Evolutionary conservation across 169 alveolate genomes (phyloP).

Genomic region (Neospora caninum): DNA sequence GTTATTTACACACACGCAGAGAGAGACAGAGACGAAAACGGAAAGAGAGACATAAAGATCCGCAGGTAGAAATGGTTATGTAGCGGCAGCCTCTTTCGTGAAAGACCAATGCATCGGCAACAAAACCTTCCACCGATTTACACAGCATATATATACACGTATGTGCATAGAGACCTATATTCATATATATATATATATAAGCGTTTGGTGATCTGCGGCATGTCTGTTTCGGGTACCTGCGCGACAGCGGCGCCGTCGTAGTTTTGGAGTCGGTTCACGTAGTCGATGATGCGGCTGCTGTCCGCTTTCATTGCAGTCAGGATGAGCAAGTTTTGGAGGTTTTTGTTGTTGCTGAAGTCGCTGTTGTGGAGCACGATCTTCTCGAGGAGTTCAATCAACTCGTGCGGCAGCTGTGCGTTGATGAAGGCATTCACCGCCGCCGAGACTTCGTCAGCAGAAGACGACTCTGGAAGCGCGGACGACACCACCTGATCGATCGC

Average conservation of each 20-base stretch:
- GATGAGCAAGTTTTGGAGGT: conserved; percentile 94
- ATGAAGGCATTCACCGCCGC: conserved; percentile 98
- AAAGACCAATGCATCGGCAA: no score
- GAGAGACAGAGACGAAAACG: no score
- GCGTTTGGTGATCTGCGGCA: background rate
- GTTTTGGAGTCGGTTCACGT: conserved; percentile 96
- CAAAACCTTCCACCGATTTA: no score
- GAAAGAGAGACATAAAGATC: no score
- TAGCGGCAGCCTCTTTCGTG: no score
- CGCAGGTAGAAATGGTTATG: no score
- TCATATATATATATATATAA: no score
- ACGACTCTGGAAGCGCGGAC: conserved; percentile 96
- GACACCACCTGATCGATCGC: conserved; percentile 96
- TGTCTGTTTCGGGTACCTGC: conserved; percentile 34
- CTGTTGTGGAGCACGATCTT: conserved; percentile 95
- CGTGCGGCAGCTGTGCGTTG: conserved; percentile 94
- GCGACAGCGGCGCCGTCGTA: conserved; percentile 98
- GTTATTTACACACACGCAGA: no score
- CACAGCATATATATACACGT: no score
- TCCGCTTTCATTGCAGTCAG: conserved; percentile 95
- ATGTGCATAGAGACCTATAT: background rate
- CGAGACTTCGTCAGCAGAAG: conserved; percentile 95
- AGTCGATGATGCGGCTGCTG: conserved; percentile 91
- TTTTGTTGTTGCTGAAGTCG: conserved; percentile 95
- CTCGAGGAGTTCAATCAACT: conserved; percentile 94